Base-by-base conservation (phyloP, 2,329 filamentous ascomycete species). In the Xylaria sp. region DNA sequence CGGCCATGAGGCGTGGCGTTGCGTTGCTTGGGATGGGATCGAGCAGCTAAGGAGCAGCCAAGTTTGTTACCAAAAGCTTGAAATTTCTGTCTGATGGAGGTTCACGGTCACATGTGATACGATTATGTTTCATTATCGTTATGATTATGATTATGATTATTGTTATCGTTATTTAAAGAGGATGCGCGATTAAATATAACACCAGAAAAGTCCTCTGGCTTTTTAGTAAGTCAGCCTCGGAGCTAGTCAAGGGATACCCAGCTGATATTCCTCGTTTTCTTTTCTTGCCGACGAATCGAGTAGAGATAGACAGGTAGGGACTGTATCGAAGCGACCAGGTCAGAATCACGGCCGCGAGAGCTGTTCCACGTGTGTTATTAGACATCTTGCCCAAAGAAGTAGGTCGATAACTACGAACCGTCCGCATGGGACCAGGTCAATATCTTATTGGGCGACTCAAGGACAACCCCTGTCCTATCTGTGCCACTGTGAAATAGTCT, bases 351-450 rank as follows among this genome's bases (percentile, higher is more conserved):
- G 42, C 29, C 29, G 54, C 33, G 9, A 42, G 36, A 55, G 29
- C 13, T 44, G 33, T 49, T 38, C 55, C 62, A 65, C 62, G 56
- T 65, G 55, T 27, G 49, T 39, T 49, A 38, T 60, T 36, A 54
- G 33, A 29, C 25, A 17, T 36, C 44, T 61, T 66, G 29, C 63
- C 63, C 33, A 27, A 66, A 61, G 1, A 50, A 66, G 63, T 49
- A 66, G 63, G 63, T 66, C 63, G 50, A 39, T 27, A 17, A 44
- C 7, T 2, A 47, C 13, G 25, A 53, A 53, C 17, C 59, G 29
- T 36, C 22, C 38, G 59, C 49, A 53, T 61, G 49, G 49, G 53
- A 42, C 22, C 15, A 10, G 36, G 17, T 42, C 5, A 9, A 15
- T 22, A 20, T 27, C 36, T 22, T 10, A 55, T 55, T 55, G 53